Evolutionary conservation across 2,329 filamentous ascomycete genomes (phyloP).

Genomic region (Parastagonospora avenae): DNA sequence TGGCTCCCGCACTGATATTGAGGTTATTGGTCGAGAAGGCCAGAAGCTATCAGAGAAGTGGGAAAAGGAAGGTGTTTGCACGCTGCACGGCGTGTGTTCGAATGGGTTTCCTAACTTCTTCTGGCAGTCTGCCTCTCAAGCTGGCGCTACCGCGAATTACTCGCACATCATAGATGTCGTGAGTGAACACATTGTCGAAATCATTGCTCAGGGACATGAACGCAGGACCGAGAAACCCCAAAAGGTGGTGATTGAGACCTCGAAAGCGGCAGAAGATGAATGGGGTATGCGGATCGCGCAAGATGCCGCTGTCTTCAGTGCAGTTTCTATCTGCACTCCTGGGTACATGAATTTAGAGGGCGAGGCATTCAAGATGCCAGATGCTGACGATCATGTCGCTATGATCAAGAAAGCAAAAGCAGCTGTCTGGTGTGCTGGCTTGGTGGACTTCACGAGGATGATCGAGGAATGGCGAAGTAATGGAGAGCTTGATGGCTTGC

Average conservation of each 20-base stretch:
- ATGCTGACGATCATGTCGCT: conserved; percentile 6
- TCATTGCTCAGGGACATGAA: conserved; percentile 2
- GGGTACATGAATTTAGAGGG: conserved; percentile 12
- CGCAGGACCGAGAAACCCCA: background rate
- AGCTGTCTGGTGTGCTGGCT: conserved; percentile 6
- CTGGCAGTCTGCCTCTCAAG: conserved; percentile 7
- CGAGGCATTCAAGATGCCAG: conserved; percentile 7
- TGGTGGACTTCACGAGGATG: conserved; percentile 7
- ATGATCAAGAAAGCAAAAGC: conserved; percentile 16
- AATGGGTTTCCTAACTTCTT: conserved; percentile 28
- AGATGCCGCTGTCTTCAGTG: conserved; percentile 8
- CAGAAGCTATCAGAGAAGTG: conserved; percentile 49
- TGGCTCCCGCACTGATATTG: conserved; percentile 24
- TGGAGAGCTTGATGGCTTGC: conserved; percentile 11
- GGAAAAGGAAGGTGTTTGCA: conserved; percentile 48
- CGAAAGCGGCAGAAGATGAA: conserved; percentile 6
- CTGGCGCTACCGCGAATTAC: conserved; percentile 6
- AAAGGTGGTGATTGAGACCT: conserved; percentile 7
- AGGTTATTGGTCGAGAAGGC: conserved; percentile 51
- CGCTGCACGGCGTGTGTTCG: conserved; percentile 50
- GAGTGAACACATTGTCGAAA: conserved; percentile 12
- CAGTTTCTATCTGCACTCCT: conserved; percentile 8
- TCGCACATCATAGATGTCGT: conserved; percentile 5
- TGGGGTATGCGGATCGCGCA: conserved; percentile 15
- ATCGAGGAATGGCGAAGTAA: conserved; percentile 11